These are phyloP conservation scores for Ichthyophthirius multifiliis DNA, from an alignment of 169 alveolate genomes.

Conservation along the genomic window DNA sequence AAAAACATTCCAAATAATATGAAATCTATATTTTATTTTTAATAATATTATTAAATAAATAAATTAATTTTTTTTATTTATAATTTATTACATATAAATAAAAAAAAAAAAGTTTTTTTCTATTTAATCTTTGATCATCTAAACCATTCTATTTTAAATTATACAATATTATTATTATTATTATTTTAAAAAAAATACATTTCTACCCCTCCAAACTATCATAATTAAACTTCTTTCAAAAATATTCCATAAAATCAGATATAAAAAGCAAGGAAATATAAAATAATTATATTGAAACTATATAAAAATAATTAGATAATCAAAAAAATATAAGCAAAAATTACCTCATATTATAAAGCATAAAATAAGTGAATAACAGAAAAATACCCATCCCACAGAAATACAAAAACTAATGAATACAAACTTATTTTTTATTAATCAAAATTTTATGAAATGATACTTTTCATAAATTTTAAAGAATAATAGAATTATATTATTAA, in stretches of 20 bases:
- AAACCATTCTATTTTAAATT: background rate
- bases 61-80: background rate
- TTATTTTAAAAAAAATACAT: background rate
- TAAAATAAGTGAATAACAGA: background rate
- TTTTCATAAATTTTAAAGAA: background rate
- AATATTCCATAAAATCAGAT: background rate
- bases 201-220: background rate
- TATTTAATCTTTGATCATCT: background rate
- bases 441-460: background rate
- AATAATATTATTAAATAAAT: background rate
- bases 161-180: background rate
- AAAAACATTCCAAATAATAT: background rate
- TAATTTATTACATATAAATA: background rate
- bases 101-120: background rate
- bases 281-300: background rate
- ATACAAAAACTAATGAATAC: background rate
- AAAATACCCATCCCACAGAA: background rate
- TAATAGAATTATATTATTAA: background rate
- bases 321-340: background rate
- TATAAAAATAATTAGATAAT: background rate
- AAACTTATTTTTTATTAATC: background rate
- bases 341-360: background rate
- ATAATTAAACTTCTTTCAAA: constrained; percentile 1
- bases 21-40: background rate
- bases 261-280: background rate